Evolutionary conservation across 768 basidiomycete species (phyloP), one percentile per base, ranked within the genome.

Genomic region (Russula ochroleuca): DNA sequence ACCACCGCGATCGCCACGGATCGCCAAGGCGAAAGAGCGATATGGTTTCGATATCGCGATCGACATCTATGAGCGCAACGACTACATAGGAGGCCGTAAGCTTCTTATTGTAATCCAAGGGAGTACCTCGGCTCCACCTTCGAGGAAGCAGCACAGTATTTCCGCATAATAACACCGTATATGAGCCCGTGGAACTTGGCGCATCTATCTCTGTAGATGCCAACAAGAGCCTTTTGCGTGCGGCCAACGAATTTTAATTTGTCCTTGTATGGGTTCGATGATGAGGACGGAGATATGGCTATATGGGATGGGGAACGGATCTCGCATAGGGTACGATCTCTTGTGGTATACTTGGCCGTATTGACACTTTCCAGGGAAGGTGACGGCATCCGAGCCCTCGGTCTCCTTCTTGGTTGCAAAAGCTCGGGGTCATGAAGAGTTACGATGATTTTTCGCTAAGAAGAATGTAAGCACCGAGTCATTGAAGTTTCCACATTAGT

Each of bases 271-370:
- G 74, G 38, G 11, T 84, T 83, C 62, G 70, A 73, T 2, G 77
- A 78, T 17, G 77, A 81, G 23, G 76, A 81, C 28, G 81, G 81
- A 38, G 78, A 80, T 51, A 79, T 84, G 50, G 88, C 86, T 1
- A 79, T 96, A 55, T 95, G 92, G 92, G 90, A 98, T 70, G 95
- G 96, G 1, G 75, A 83, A 67, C 70, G 83, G 38, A 82, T 95
- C 59, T 70, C 91, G 28, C 72, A 91, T 59, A 79, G 81, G 25
- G 90, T 92, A 68, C 64, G 82, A 71, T 31, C 41, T 49, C 25
- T 5, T 25, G 28, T 50, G 31, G 13, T 19, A 49, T 25, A 15
- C 21, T 28, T 3, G 17, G 37, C 52, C 31, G 33, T 45, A 25
- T 57, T 49, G 33, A 54, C 13, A 1, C 25, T 23, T 6, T 35